A percentile compares a stretch with the other conserved stretches of the same genome.
These are phyloP conservation scores for Hevea brasiliensis DNA, from an alignment of 345 rosid genomes.

Conservation along the genomic window DNA sequence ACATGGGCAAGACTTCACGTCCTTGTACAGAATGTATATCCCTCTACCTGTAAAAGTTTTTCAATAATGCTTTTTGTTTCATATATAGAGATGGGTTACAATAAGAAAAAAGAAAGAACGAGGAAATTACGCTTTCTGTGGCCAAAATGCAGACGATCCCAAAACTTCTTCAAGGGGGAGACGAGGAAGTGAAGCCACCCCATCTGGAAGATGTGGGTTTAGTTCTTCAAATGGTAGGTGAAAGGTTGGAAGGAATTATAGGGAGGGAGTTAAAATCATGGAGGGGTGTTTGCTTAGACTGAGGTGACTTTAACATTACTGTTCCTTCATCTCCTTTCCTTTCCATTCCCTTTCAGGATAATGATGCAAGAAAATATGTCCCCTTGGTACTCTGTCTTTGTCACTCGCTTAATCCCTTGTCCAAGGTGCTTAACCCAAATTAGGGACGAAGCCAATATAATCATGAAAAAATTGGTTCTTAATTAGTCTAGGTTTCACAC, in stretches of 20 bases:
- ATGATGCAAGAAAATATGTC: background rate
- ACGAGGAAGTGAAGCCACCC: constrained; percentile 21
- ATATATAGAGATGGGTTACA: background rate
- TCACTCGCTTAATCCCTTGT: constrained; percentile 13
- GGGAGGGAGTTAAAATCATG: background rate
- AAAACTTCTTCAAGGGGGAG: constrained; percentile 24
- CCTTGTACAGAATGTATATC: constrained; percentile 24
- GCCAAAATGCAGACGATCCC: constrained; percentile 8
- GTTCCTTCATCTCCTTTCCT: background rate
- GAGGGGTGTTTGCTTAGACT: background rate
- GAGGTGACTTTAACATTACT: constrained; percentile 2
- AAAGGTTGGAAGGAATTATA: constrained; percentile 18
- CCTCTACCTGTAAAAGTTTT: constrained; percentile 8
- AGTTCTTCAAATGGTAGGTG: constrained; percentile 6
- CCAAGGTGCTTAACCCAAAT: constrained; percentile 20
- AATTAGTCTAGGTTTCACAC: background rate
- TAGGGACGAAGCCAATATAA: background rate
- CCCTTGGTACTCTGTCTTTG: constrained; percentile 16
- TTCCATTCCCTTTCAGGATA: background rate
- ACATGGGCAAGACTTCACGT: constrained; percentile 25
- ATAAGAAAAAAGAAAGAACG: no score
- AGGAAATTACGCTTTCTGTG: constrained; percentile 19
- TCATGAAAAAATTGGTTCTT: background rate
- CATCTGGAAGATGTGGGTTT: constrained; percentile 4
- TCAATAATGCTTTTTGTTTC: no score